These are phyloP conservation scores for Coniochaeta prunicola DNA, from an alignment of 2,329 filamentous ascomycete genomes.

Conservation along the genomic window DNA sequence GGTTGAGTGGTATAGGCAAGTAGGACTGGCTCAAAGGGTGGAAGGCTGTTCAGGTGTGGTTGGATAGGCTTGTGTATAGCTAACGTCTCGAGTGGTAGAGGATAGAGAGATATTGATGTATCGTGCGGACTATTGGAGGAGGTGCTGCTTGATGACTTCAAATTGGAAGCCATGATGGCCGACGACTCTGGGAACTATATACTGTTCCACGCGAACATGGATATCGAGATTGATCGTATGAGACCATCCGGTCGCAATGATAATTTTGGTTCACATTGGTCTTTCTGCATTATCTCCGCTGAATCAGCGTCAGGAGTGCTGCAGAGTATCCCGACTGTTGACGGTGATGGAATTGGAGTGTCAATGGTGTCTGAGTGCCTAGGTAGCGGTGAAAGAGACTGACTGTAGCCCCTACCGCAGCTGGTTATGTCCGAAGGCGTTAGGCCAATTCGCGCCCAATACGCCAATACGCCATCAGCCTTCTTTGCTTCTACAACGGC, in stretches of 20 bases:
- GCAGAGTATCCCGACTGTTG: background rate
- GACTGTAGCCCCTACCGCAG: too few relatives aligned
- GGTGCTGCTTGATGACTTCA: background rate
- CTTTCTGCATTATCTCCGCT: background rate
- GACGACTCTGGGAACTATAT: background rate
- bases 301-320: background rate
- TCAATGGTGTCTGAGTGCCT: background rate
- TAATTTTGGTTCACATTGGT: background rate
- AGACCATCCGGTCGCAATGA: too few relatives aligned
- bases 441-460: too few relatives aligned
- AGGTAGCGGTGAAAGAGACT: too few relatives aligned
- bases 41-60: too few relatives aligned
- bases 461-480: too few relatives aligned
- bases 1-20: too few relatives aligned
- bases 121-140: background rate
- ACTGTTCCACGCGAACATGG: background rate
- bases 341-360: background rate
- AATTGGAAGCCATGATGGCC: background rate
- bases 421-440: too few relatives aligned
- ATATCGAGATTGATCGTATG: background rate
- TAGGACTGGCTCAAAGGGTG: too few relatives aligned
- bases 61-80: too few relatives aligned
- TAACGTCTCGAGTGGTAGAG: too few relatives aligned
- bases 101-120: background rate
- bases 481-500: too few relatives aligned